Conservation (phyloP, 176 grass and related monocot genomes). For the Phoenix roebelenii region DNA sequence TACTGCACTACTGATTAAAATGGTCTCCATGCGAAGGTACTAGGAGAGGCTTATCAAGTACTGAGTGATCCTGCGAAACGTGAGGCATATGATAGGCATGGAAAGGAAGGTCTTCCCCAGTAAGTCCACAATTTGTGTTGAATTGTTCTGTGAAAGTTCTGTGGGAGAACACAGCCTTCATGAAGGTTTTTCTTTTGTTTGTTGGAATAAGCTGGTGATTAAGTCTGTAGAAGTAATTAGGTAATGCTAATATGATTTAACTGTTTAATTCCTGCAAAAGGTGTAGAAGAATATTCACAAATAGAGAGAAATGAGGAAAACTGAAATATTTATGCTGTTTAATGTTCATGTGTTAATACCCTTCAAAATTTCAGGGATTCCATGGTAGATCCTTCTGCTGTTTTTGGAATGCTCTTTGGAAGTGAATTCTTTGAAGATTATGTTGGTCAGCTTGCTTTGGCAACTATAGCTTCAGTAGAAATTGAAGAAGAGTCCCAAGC, state of each 20-base stretch:
- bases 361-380: slow-evolving; percentile 43
- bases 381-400: slow-evolving; percentile 84
- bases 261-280: no score
- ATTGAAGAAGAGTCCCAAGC: slow-evolving; percentile 46
- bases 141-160: no score
- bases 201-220: no score
- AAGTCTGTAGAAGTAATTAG: no score
- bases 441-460: slow-evolving; percentile 86
- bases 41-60: slow-evolving; percentile 94
- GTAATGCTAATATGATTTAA: no score
- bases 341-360: background rate
- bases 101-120: slow-evolving; percentile 69
- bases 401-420: slow-evolving; percentile 98
- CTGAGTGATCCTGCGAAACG: slow-evolving; percentile 74
- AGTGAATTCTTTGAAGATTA: slow-evolving; percentile 98
- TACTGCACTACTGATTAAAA: slow-evolving; percentile 1
- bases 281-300: no score
- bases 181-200: no score
- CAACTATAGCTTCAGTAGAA: slow-evolving; percentile 74
- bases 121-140: slow-evolving; percentile 36
- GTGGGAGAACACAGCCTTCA: no score
- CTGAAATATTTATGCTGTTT: background rate
- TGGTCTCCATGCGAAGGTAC: slow-evolving; percentile 36
- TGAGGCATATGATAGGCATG: slow-evolving; percentile 69
- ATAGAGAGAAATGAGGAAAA: no score